These are phyloP conservation scores for Tuber magnatum DNA, from an alignment of 495 filamentous ascomycete genomes.

Conservation along the genomic window DNA sequence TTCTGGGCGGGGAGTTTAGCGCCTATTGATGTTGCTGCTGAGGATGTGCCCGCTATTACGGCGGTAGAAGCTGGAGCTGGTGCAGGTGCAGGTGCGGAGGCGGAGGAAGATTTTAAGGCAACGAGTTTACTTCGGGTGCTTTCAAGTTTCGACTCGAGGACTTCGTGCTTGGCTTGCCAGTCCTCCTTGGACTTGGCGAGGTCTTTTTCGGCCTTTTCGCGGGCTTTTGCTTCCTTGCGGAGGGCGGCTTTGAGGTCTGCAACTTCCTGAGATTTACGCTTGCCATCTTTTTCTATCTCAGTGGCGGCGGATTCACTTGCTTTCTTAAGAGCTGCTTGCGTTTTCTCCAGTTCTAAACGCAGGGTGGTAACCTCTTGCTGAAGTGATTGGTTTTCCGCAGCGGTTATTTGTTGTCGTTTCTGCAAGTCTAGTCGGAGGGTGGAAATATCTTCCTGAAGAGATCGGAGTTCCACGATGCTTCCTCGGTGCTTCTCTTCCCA, in stretches of 20 bases:
- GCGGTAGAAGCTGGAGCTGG: neutral
- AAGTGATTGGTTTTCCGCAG: slow-evolving; percentile 28
- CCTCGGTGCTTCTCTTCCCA: slow-evolving; percentile 41
- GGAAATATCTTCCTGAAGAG: slow-evolving; percentile 21
- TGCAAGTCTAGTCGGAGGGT: slow-evolving; percentile 9
- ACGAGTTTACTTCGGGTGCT: slow-evolving; percentile 44
- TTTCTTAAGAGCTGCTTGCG: slow-evolving; percentile 38
- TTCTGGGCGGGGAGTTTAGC: slow-evolving; percentile 7
- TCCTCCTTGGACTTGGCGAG: slow-evolving; percentile 47
- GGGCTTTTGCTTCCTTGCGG: slow-evolving; percentile 80
- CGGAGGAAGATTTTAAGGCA: neutral
- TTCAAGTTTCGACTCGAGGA: slow-evolving; percentile 59
- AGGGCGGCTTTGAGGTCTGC: slow-evolving; percentile 70
- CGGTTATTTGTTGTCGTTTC: slow-evolving; percentile 7
- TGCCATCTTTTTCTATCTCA: slow-evolving; percentile 44
- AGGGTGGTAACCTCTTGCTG: slow-evolving; percentile 5
- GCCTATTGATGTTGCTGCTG: neutral
- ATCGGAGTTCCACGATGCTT: slow-evolving; percentile 34
- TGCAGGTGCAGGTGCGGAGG: neutral
- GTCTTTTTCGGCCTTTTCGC: slow-evolving; percentile 59
- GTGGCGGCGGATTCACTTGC: slow-evolving; percentile 44
- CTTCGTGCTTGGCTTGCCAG: slow-evolving; percentile 75
- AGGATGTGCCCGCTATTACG: neutral
- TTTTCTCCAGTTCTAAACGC: slow-evolving; percentile 31
- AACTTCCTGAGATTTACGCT: slow-evolving; percentile 60